Base-by-base conservation (phyloP, 116 monocot genomes). In the Zostera marina region DNA sequence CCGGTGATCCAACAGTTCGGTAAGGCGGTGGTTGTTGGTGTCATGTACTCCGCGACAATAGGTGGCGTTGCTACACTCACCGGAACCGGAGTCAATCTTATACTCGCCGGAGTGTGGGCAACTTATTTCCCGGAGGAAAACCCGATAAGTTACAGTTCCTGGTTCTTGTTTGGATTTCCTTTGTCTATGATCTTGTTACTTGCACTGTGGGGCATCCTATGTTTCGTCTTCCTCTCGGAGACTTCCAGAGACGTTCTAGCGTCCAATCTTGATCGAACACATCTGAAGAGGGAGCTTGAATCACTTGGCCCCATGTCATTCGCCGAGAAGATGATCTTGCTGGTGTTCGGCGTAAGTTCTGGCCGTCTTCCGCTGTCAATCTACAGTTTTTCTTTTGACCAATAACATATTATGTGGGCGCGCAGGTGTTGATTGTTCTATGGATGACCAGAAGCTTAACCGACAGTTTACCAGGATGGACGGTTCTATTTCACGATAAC, bases 371-470 rank as follows among this genome's bases (percentile, higher is more conserved):
- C 49, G 22, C 14, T 3, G 41, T 9, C 15, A 4, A 49, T 49
- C 15, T 16, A 47, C 16, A 14, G 13, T 14, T 14, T n/a, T 14
- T 16, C n/a, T 47, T 47, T 14, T 16, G 16, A 14, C n/a, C 5
- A 47, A 47, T 47, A 15, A 15, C n/a, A 16, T 10, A 21, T 54
- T 17, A 20, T 41, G 9, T 14, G 32, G 2, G 32, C 32, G 0
- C 13, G 32, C 75, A 96, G 96, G 56, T 63, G 17, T 73, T 96
- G 17, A 78, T 96, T 24, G 53, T 83, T 7, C 54, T 96, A 22
- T 96, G 96, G 96, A 89, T 89, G 96, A 89, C 89, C 14, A 82
- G 96, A 56, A 85, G 54, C 60, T 21, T 89, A 39, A 89, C 96
- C n/a, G 67, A 78, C 54, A 70, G 78, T 32, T 53, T 96, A 5